Conservation (phyloP, 2,329 filamentous ascomycete genomes). For the Colletotrichum chlorophyti region DNA sequence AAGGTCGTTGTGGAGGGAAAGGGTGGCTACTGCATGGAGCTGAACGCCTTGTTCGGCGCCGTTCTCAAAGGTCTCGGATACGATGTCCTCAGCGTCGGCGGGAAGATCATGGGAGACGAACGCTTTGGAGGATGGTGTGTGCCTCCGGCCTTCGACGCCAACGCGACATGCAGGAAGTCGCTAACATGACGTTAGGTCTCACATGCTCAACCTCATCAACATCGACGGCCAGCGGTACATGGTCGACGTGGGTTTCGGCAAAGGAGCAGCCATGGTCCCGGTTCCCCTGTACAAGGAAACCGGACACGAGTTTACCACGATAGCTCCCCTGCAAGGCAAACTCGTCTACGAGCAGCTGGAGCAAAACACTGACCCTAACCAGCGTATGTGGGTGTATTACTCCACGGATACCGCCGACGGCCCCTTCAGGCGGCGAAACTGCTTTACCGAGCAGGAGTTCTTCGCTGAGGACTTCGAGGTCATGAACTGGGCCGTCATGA, state of each 20-base stretch:
- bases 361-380: slow-evolving; percentile 39
- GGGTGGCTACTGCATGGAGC: slow-evolving; percentile 63
- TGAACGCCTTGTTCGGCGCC: slow-evolving; percentile 51
- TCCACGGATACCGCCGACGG: slow-evolving; percentile 33
- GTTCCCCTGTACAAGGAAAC: slow-evolving; percentile 36
- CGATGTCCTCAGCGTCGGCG: slow-evolving; percentile 56
- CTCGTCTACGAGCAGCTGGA: slow-evolving; percentile 44
- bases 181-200: slow-evolving; percentile 52
- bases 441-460: slow-evolving; percentile 58
- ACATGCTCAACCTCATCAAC: slow-evolving; percentile 66
- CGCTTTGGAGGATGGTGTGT: slow-evolving; percentile 34
- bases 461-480: slow-evolving; percentile 53
- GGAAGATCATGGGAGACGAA: slow-evolving; percentile 27
- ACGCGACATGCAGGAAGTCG: no score
- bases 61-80: slow-evolving; percentile 57
- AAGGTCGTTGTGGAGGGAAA: slow-evolving; percentile 52
- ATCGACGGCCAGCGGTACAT: slow-evolving; percentile 54
- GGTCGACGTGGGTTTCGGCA: slow-evolving; percentile 68
- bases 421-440: slow-evolving; percentile 54
- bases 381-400: slow-evolving; percentile 49
- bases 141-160: background rate
- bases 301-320: slow-evolving; percentile 39
- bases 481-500: slow-evolving; percentile 50
- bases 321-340: slow-evolving; percentile 52
- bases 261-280: slow-evolving; percentile 44